Conservation (phyloP, 1,284 basidiomycete species). For the Tetrapyrgos nigripes region DNA sequence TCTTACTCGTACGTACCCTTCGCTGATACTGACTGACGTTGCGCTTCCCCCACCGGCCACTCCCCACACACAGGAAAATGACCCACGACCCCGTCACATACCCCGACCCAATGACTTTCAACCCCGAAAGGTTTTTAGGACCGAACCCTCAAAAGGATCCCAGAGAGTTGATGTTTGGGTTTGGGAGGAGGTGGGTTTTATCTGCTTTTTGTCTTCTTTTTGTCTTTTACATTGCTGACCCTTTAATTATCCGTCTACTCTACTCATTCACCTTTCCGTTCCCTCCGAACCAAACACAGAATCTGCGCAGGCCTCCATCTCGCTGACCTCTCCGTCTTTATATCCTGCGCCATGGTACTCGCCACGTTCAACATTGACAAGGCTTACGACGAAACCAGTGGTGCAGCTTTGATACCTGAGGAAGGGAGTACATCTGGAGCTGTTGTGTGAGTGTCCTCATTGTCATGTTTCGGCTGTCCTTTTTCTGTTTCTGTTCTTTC, state of each 20-base stretch:
- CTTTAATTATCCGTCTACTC: background rate
- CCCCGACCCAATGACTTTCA: background rate
- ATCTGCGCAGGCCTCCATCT: slow-evolving; percentile 7
- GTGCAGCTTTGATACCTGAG: background rate
- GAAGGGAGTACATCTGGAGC: background rate
- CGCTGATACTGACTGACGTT: too few species aligned
- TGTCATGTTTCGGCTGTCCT: background rate
- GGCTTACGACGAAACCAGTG: slow-evolving; percentile 1
- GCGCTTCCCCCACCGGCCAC: too few species aligned
- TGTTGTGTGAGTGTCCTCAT: background rate
- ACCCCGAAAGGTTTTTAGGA: slow-evolving; percentile 1
- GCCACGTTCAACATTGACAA: background rate
- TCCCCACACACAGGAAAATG: slow-evolving; percentile 2
- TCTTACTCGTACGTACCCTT: background rate
- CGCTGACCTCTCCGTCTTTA: slow-evolving; percentile 4
- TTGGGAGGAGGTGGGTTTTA: slow-evolving; percentile 14
- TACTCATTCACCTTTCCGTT: background rate
- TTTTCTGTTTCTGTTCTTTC: background rate
- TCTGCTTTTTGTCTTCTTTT: background rate
- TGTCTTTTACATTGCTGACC: background rate
- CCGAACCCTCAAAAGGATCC: slow-evolving; percentile 5
- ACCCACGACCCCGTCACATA: background rate
- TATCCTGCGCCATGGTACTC: background rate
- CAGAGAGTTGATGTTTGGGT: slow-evolving; percentile 12
- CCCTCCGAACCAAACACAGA: background rate